Evolutionary conservation across 257 asterid species (phyloP), one percentile per base, ranked within the genome.

Genomic region (Salvia hispanica): DNA sequence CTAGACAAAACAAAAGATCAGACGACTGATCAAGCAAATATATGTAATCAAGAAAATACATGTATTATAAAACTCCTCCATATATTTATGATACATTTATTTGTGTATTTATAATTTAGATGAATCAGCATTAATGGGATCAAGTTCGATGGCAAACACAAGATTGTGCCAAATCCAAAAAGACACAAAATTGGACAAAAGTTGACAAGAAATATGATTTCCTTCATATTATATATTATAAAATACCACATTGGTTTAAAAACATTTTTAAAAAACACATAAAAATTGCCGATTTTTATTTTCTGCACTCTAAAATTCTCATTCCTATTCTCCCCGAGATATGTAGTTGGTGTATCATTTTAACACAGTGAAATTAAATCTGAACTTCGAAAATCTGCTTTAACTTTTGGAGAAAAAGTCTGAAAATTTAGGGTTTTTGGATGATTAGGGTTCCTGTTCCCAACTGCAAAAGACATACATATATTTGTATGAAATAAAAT

Each of bases 81-180:
- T 21, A 21, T 21, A 21, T 21, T 21, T 21, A 21, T 21, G 25
- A 21, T 21, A 21, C 25, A 21, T 21, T 21, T 21, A 21, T 21
- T 21, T 21, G 0, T 21, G 25, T 21, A 21, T 21, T 21, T 46
- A 44, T 40, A 13, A 47, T 7, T 40, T 40, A 16, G 18, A 25
- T 43, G 4, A 16, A 42, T 16, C 21, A 59, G 18, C 7, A 43
- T 11, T 21, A 45, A 58, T 75, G 61, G 48, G 58, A 58, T 79
- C 50, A 65, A 62, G 60, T 71, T 77, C 44, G 56, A 77, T 82
- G 82, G 82, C 76, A 48, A 83, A 77, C 88, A 87, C 50, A 81
- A 70, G 65, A 87, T 85, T 64, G 79, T 79, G 86, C 88, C 74
- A 81, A 83, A 85, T 87, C 89, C 84, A 47, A 72, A 80, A 79